Conservation (phyloP, 495 filamentous ascomycete genomes). For the Aspergillus ostianus region DNA sequence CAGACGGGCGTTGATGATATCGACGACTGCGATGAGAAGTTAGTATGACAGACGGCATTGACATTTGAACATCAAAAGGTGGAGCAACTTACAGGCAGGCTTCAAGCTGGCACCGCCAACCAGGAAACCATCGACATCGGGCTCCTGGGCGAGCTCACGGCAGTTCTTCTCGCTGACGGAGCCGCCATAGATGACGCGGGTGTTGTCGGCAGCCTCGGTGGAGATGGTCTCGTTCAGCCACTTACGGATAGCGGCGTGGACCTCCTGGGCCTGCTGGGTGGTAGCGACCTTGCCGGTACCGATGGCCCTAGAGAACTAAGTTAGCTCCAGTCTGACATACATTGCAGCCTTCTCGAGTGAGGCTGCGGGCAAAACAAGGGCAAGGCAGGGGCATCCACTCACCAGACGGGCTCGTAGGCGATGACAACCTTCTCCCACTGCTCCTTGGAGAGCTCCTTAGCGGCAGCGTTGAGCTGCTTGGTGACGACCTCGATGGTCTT, state of each 20-base stretch:
- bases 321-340: conserved; percentile 8
- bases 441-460: conserved; percentile 58
- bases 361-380: background rate
- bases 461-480: conserved; percentile 67
- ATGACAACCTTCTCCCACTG: conserved; percentile 95
- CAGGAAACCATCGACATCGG: conserved; percentile 96
- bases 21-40: conserved; percentile 47
- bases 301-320: conserved; percentile 60
- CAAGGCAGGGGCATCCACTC: conserved; percentile 17
- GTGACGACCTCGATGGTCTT: conserved; percentile 92
- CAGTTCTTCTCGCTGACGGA: conserved; percentile 98
- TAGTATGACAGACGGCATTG: background rate
- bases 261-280: conserved; percentile 91
- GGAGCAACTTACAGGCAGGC: conserved; percentile 78
- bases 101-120: conserved; percentile 98
- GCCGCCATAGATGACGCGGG: conserved; percentile 92
- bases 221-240: conserved; percentile 79
- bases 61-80: background rate
- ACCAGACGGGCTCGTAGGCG: conserved; percentile 98
- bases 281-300: conserved; percentile 97
- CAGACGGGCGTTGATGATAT: conserved; percentile 63
- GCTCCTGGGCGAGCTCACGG: conserved; percentile 83
- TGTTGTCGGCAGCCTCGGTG: conserved; percentile 67
- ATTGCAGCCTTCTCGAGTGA: background rate
- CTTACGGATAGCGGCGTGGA: conserved; percentile 85